These are phyloP conservation scores for Rhinocladiella mackenziei DNA, from an alignment of 2,329 filamentous ascomycete genomes.

Conservation along the genomic window DNA sequence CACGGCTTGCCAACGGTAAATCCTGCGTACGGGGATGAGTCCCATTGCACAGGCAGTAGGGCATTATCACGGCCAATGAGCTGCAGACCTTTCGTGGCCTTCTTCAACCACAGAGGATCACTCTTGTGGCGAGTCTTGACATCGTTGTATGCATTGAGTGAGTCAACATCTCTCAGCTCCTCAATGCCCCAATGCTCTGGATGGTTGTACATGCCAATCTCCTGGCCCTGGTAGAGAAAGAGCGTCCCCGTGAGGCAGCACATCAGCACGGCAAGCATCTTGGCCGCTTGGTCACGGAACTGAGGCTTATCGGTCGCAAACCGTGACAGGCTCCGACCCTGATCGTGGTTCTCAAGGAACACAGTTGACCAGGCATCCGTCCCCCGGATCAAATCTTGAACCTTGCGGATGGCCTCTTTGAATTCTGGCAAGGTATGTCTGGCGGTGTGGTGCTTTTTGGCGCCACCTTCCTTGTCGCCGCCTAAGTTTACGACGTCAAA, in stretches of 20 bases:
- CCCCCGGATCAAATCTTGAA: conserved; percentile 53
- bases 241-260: conserved; percentile 52
- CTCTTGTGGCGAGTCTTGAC: conserved; percentile 34
- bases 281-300: conserved; percentile 50
- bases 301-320: conserved; percentile 50
- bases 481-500: conserved; percentile 53
- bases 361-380: conserved; percentile 61
- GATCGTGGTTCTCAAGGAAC: conserved; percentile 65
- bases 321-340: conserved; percentile 55
- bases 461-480: conserved; percentile 13
- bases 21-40: conserved; percentile 55
- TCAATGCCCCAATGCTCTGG: conserved; percentile 46
- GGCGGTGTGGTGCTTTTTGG: conserved; percentile 25
- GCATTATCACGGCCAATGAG: conserved; percentile 60
- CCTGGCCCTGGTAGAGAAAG: conserved; percentile 56
- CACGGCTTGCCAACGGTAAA: conserved; percentile 63
- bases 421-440: conserved; percentile 45
- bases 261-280: conserved; percentile 58
- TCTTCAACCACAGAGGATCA: conserved; percentile 39
- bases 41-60: conserved; percentile 70
- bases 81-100: conserved; percentile 50
- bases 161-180: conserved; percentile 33
- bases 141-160: conserved; percentile 42
- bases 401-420: conserved; percentile 53
- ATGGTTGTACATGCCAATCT: conserved; percentile 55